Evolutionary conservation across 2,329 filamentous ascomycete species (phyloP), one percentile per base, ranked within the genome.

Genomic region (Pyrenophora seminiperda): DNA sequence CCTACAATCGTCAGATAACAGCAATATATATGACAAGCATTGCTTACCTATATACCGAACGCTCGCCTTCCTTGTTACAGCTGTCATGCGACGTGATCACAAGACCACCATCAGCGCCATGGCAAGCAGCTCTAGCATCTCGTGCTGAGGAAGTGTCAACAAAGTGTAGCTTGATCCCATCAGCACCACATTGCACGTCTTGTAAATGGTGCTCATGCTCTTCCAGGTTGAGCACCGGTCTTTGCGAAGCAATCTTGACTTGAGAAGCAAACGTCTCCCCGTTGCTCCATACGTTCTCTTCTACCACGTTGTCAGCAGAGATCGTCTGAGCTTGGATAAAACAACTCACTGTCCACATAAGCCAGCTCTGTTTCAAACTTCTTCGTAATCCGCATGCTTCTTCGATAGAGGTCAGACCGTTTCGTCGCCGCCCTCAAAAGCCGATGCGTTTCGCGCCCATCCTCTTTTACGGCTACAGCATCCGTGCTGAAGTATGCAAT

Each of bases 81-180:
- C 66, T 59, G 6, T 59, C 42, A 36, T 75, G 72, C 9, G 72
- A 73, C 1, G 72, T 73, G 38, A 75, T 65, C n/a, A 74, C 54
- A n/a, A 68, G 41, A n/a, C 63, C 56, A 33, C 66, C 62, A 14
- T 55, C 34, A 11, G 62, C 45, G 14, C 58, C 53, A 31, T 57
- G 50, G 36, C 62, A 67, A 32, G 68, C 63, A 19, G 61, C 41
- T 39, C 55, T 62, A 3, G 66, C 66, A 38, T 69, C 68, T 20
- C 54, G 55, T 9, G 67, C 62, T 3, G 62, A 59, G 3, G 55
- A 41, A 2, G 45, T 36, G 39, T 68, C 63, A 3, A 61, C 59
- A 31, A 75, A 73, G 15, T 56, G 56, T 9, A 75, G 53, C 34
- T 55, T 62, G 38, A 75, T 65, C 30, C 30, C 57, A 4, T 58